These are phyloP conservation scores for Petrea volubilis DNA, from an alignment of 257 asterid genomes.

Conservation along the genomic window DNA sequence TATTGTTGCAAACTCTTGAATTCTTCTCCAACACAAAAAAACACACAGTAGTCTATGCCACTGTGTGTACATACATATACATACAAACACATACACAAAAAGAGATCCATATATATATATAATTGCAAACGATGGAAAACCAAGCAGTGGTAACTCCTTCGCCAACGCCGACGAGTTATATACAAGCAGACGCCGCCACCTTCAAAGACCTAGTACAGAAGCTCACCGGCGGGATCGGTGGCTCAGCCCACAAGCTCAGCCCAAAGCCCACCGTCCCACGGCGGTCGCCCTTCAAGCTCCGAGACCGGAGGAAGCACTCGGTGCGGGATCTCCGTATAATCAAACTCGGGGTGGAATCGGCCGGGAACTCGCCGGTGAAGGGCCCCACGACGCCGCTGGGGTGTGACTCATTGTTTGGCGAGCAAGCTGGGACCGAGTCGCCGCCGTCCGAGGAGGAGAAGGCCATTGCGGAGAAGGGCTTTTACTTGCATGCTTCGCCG, in stretches of 20 bases:
- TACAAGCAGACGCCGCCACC: conserved; percentile 32
- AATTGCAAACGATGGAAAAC: not conserved
- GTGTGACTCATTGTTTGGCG: conserved; percentile 8
- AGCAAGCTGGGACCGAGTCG: conserved; percentile 20
- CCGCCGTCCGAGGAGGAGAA: conserved; percentile 35
- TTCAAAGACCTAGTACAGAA: conserved; percentile 35
- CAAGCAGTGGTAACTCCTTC: not conserved
- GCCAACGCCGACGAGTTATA: conserved; percentile 11
- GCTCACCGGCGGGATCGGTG: conserved; percentile 24
- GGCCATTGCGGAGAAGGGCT: conserved; percentile 27
- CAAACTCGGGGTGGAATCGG: not conserved
- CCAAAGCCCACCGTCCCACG: not conserved
- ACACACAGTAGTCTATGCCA: too few relatives aligned
- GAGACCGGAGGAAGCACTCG: conserved; percentile 27
- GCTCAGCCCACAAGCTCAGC: conserved; percentile 22
- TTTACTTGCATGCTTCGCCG: conserved; percentile 34
- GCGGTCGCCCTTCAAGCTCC: conserved; percentile 33
- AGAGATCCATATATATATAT: too few relatives aligned
- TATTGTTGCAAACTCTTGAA: too few relatives aligned
- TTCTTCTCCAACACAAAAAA: too few relatives aligned
- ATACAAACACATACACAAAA: too few relatives aligned
- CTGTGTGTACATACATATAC: too few relatives aligned
- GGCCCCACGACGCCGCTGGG: conserved; percentile 27
- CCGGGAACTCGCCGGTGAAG: conserved; percentile 10
- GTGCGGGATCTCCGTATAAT: conserved; percentile 22